These are phyloP conservation scores for Umbelopsis sp. DNA, from an alignment of 192 early-diverging fungal species.

Conservation along the genomic window DNA sequence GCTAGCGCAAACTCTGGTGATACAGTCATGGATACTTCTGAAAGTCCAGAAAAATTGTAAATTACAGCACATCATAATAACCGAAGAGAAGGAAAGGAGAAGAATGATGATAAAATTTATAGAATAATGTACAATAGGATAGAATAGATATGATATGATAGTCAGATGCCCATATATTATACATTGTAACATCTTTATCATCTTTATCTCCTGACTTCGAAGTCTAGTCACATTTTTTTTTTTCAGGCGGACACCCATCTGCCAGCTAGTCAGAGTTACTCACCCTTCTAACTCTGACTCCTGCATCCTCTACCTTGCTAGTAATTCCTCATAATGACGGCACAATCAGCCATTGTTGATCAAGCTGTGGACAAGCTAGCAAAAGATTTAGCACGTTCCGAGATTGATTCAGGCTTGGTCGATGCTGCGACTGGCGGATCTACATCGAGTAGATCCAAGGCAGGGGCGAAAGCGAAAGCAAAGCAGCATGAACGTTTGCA, in stretches of 20 bases:
- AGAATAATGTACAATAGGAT: neutral
- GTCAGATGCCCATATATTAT: no score
- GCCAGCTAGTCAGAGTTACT: no score
- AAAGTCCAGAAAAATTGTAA: neutral
- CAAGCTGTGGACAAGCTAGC: neutral
- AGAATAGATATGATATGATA: no score
- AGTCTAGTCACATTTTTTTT: neutral
- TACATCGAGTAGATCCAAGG: neutral
- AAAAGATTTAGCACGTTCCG: neutral
- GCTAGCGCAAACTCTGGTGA: neutral
- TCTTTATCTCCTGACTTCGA: no score
- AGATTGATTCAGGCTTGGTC: neutral
- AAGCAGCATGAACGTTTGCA: conserved; percentile 4
- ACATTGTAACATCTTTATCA: no score
- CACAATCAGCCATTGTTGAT: neutral
- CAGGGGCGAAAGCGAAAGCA: neutral
- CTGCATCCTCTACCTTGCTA: neutral
- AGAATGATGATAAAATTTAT: neutral
- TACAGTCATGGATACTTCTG: neutral
- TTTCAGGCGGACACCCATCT: no score
- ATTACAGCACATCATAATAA: neutral
- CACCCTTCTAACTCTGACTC: neutral
- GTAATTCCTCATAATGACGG: neutral
- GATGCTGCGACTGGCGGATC: neutral
- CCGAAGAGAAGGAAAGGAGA: neutral